Percentiles rank a stretch among this genome's conserved stretches.
phyloP scores from a whole-genome alignment of 2,329 filamentous ascomycete species.

The Cladosporium colombiae region DNA sequence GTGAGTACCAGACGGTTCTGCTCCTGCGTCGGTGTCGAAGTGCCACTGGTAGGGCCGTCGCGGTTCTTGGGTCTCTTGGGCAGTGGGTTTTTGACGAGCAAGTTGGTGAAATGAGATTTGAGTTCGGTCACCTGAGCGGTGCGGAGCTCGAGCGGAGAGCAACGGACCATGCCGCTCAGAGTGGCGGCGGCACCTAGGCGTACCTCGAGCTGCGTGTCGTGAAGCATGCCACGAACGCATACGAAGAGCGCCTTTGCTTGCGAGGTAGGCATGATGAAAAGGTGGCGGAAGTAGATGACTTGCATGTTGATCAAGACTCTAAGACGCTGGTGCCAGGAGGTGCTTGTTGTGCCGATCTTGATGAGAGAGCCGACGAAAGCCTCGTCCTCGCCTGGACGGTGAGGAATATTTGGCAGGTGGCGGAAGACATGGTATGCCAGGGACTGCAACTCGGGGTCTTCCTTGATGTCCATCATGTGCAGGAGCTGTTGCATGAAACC shows the following conservation, averaged over 20 bases:
- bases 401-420: constrained; percentile 92
- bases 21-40: constrained; percentile 67
- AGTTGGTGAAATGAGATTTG: constrained; percentile 74
- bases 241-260: constrained; percentile 82
- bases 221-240: constrained; percentile 93
- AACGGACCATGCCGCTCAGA: constrained; percentile 95
- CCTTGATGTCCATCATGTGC: constrained; percentile 99
- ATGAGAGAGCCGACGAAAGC: constrained; percentile 85
- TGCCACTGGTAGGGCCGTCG: constrained; percentile 41
- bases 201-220: constrained; percentile 89
- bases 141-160: constrained; percentile 79
- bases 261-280: constrained; percentile 77
- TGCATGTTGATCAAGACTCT: constrained; percentile 97
- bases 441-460: constrained; percentile 92
- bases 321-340: constrained; percentile 93
- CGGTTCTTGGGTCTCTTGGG: constrained; percentile 63
- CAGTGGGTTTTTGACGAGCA: constrained; percentile 81
- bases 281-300: constrained; percentile 93
- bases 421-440: constrained; percentile 96
- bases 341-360: constrained; percentile 77
- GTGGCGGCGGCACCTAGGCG: constrained; percentile 90
- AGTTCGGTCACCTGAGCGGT: constrained; percentile 74
- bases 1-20: constrained; percentile 75
- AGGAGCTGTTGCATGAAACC: constrained; percentile 88
- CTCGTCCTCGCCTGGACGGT: constrained; percentile 80